These are phyloP conservation scores for Apiospora pterosperma DNA, from an alignment of 2,329 filamentous ascomycete genomes.

Conservation along the genomic window DNA sequence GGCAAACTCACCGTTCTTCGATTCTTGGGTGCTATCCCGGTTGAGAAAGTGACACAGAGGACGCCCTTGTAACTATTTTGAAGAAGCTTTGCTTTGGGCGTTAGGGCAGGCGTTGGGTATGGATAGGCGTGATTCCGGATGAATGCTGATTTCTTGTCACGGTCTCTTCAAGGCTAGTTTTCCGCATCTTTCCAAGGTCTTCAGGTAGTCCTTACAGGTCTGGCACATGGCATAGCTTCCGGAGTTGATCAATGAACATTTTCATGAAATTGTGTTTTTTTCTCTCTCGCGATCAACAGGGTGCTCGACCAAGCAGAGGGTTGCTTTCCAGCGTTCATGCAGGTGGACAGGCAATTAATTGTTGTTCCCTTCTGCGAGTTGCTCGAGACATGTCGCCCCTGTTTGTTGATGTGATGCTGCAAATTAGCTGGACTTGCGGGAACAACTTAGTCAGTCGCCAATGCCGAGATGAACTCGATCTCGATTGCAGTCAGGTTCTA, in stretches of 20 bases:
- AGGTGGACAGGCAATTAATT: background rate
- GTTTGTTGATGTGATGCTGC: background rate
- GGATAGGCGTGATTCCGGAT: background rate
- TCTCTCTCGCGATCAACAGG: too few relatives aligned
- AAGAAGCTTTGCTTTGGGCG: background rate
- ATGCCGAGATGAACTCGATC: background rate
- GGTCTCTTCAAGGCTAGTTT: background rate
- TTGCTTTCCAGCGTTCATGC: background rate
- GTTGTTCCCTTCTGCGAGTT: background rate
- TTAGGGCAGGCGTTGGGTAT: background rate
- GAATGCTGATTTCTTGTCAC: conserved; percentile 2
- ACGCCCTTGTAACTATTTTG: background rate
- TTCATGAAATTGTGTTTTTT: background rate
- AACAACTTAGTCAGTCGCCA: background rate
- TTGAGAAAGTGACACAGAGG: background rate
- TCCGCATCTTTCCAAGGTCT: background rate
- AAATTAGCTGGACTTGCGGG: background rate
- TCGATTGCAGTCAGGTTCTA: background rate
- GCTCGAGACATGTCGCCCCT: background rate
- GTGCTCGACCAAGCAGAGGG: background rate
- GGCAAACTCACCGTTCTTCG: background rate
- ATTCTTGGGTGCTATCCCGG: background rate
- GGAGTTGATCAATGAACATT: background rate
- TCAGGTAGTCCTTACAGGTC: background rate
- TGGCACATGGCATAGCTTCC: conserved; percentile 2